Conservation (phyloP, 1,284 basidiomycete species). For the Tilletia setariae region DNA sequence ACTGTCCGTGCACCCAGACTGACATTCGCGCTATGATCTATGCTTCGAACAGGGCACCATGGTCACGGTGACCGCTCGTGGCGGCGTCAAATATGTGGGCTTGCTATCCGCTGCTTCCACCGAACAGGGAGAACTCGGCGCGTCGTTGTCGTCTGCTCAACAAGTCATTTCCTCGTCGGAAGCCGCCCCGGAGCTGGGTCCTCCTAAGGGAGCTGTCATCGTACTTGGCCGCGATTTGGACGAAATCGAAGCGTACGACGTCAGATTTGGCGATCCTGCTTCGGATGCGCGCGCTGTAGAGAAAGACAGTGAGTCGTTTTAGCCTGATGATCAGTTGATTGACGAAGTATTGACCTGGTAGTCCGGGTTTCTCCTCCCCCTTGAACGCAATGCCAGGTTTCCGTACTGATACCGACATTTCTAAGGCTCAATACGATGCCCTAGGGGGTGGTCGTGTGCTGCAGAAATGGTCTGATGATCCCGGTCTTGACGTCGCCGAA, state of each 20-base stretch:
- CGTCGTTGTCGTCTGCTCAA: slow-evolving; percentile 41
- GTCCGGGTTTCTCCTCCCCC: background rate
- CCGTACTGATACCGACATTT: slow-evolving; percentile 48
- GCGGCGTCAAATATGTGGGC: slow-evolving; percentile 42
- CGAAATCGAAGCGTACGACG: slow-evolving; percentile 33
- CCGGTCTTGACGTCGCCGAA: slow-evolving; percentile 33
- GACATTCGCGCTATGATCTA: background rate
- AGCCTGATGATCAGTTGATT: background rate
- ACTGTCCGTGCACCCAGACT: too few species aligned
- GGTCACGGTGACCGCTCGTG: slow-evolving; percentile 39
- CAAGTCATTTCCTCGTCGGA: slow-evolving; percentile 29
- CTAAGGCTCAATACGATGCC: slow-evolving; percentile 30
- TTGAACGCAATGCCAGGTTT: slow-evolving; percentile 25
- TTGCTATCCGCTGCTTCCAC: slow-evolving; percentile 41
- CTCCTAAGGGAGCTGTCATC: slow-evolving; percentile 33
- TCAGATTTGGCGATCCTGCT: slow-evolving; percentile 36
- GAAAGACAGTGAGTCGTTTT: slow-evolving; percentile 22
- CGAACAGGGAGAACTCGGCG: slow-evolving; percentile 35
- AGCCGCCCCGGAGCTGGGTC: slow-evolving; percentile 25
- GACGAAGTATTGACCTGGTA: background rate
- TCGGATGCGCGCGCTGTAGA: slow-evolving; percentile 34
- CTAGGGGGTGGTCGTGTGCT: slow-evolving; percentile 35
- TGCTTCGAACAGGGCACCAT: slow-evolving; percentile 27
- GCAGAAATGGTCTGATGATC: slow-evolving; percentile 45
- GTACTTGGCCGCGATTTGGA: slow-evolving; percentile 42